Percentiles rank a stretch among this genome's conserved stretches.
Evolutionary conservation across 169 alveolate species (phyloP).

Genomic region (Cryptosporidium ubiquitum): DNA sequence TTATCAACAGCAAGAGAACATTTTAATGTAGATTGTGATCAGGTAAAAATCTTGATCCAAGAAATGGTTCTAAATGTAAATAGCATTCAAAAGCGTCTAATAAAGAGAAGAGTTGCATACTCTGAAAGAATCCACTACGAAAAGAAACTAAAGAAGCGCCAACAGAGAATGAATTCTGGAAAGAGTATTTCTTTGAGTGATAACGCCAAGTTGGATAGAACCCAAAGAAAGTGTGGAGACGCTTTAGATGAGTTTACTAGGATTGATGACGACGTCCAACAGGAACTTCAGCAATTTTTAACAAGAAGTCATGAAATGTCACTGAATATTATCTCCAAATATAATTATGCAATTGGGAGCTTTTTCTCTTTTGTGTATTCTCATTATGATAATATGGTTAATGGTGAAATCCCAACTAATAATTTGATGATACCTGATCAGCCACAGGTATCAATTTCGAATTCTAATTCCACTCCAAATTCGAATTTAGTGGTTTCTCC

Average conservation of each 20-base stretch:
- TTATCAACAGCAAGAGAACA: slow-evolving; percentile 62
- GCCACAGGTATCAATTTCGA: slow-evolving; percentile 11
- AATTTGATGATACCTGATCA: slow-evolving; percentile 52
- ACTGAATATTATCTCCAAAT: slow-evolving; percentile 30
- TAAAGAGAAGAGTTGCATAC: slow-evolving; percentile 60
- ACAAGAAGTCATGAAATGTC: slow-evolving; percentile 65
- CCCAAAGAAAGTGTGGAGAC: slow-evolving; percentile 71
- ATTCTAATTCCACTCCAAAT: slow-evolving; percentile 7
- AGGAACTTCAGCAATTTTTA: slow-evolving; percentile 55
- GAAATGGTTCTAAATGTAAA: slow-evolving; percentile 60
- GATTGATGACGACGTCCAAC: slow-evolving; percentile 70
- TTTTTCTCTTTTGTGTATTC: slow-evolving; percentile 54
- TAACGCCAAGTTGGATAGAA: slow-evolving; percentile 64
- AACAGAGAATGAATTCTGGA: slow-evolving; percentile 49
- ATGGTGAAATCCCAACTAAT: slow-evolving; percentile 53
- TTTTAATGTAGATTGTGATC: slow-evolving; percentile 57
- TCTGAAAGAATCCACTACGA: slow-evolving; percentile 72
- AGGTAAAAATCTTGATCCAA: slow-evolving; percentile 46
- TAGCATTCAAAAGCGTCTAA: slow-evolving; percentile 54
- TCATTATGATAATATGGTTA: slow-evolving; percentile 41
- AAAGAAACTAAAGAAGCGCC: slow-evolving; percentile 55
- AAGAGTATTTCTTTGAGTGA: slow-evolving; percentile 56
- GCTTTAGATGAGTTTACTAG: slow-evolving; percentile 73
- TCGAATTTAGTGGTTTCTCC: background rate
- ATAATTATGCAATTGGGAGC: slow-evolving; percentile 41